Conservation (phyloP, 306 rosid species). For the Vigna reflexopilosa region DNA sequence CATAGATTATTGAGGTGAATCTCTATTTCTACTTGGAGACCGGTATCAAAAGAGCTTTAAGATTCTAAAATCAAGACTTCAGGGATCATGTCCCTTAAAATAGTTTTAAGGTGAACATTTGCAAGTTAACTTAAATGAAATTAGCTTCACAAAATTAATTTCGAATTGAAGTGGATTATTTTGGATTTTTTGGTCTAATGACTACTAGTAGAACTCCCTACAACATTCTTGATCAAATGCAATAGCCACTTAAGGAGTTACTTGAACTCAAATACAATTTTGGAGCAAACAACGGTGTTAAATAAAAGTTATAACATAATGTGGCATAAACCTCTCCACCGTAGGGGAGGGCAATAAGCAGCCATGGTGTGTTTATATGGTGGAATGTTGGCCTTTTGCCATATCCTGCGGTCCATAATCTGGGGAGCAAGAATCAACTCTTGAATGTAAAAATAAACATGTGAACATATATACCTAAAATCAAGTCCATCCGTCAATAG, state of each 20-base stretch:
- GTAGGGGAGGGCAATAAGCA: too few relatives aligned
- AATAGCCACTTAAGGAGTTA: neutral
- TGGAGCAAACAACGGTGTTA: neutral
- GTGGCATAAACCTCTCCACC: too few relatives aligned
- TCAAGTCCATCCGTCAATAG: neutral
- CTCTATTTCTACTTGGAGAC: neutral
- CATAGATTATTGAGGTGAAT: neutral
- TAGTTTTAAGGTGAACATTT: too few relatives aligned
- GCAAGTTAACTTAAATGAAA: neutral
- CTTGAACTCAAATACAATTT: neutral
- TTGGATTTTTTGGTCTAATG: neutral
- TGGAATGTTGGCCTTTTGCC: too few relatives aligned
- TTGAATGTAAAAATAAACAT: neutral
- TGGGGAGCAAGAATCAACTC: too few relatives aligned
- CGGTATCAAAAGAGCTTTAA: neutral
- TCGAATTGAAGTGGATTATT: neutral
- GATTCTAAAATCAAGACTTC: conserved; percentile 25
- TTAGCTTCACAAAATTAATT: neutral
- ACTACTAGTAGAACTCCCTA: neutral
- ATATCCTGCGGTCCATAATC: too few relatives aligned
- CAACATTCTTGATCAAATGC: neutral
- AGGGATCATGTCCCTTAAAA: neutral
- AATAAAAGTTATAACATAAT: too few relatives aligned
- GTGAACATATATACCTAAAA: neutral
- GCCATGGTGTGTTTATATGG: too few relatives aligned